Evolutionary conservation across 2,329 filamentous ascomycete species (phyloP).

Genomic region (Colletotrichum liaoningense): DNA sequence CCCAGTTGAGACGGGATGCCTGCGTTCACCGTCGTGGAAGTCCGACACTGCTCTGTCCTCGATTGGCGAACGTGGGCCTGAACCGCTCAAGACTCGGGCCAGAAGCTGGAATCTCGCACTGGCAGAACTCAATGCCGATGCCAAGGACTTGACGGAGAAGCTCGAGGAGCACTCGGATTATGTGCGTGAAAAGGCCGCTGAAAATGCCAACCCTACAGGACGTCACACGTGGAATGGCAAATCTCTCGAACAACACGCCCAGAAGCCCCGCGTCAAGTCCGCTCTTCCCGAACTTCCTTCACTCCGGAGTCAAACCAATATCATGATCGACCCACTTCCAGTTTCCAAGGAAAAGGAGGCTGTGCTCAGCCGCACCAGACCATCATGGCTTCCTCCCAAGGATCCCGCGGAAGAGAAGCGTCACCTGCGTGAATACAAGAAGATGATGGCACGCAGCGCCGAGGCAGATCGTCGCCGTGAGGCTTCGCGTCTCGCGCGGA

Average conservation of each 20-base stretch:
- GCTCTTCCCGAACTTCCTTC: constrained; percentile 77
- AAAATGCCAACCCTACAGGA: constrained; percentile 37
- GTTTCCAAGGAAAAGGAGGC: constrained; percentile 90
- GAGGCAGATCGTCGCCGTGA: constrained; percentile 72
- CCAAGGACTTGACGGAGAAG: constrained; percentile 80
- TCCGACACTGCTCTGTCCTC: constrained; percentile 53
- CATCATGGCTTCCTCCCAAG: constrained; percentile 88
- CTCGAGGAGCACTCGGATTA: constrained; percentile 80
- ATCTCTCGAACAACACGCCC: constrained; percentile 39
- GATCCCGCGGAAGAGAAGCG: constrained; percentile 90
- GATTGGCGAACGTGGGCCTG: constrained; percentile 44
- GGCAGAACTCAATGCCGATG: constrained; percentile 77
- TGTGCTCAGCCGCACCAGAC: constrained; percentile 81
- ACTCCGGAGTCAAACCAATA: constrained; percentile 74
- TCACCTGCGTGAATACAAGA: constrained; percentile 87
- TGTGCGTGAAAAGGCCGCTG: constrained; percentile 39
- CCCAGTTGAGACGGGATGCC: constrained; percentile 68
- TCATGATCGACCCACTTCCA: constrained; percentile 86
- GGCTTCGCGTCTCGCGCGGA: constrained; percentile 61
- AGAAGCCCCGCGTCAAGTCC: constrained; percentile 69
- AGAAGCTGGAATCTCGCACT: constrained; percentile 82
- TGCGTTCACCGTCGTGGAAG: constrained; percentile 68
- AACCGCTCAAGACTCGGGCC: constrained; percentile 65
- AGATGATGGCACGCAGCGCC: constrained; percentile 77
- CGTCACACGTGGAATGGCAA: constrained; percentile 53